Evolutionary conservation across 495 filamentous ascomycete genomes (phyloP), one percentile per base, ranked within the genome.

Genomic region (Trichoderma virens): DNA sequence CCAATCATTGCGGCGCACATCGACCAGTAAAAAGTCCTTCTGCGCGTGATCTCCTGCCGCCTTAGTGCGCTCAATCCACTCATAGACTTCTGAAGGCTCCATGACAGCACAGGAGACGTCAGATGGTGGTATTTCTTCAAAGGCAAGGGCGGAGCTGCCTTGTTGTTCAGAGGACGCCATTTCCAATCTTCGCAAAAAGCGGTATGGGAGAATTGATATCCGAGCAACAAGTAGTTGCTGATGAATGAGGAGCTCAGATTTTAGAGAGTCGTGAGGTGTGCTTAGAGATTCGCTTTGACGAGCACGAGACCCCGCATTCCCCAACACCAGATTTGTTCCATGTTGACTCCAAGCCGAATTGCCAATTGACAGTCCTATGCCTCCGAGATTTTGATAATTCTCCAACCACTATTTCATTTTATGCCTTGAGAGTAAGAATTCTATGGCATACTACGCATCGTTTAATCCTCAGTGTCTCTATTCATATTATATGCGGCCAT

Each of bases 1-100:
- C 60, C 69, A 76, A 31, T 73, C 74, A 6, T 62, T 68, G 7
- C 71, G 67, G 20, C 72, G 66, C 32, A 66, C 69, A 65, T 76
- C 73, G 34, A 74, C 69, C 6, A 76, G 59, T 18, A 74, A 62
- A 62, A 72, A 68, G n/a, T 66, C 67, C 0, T 30, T 66, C 2
- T 60, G 59, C 9, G 34, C 31, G 6, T 32, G 11, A 13, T 34
- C 65, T 13, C 68, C 65, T 25, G 38, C 56, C 5, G 23, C 27
- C 35, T 65, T 59, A 14, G 56, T 60, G 5, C 47, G 30, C 35
- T 66, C 61, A 2, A 74, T 60, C 13, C 70, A 54, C 14, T 62
- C 60, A 2, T 65, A 61, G 7, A 73, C 70, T 32, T 68, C 43
- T 13, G 61, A 54, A 0, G 67, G 60, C n/a, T 62, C 64, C 16